Conservation (phyloP, 306 rosid genomes). For the Medicago arabica region DNA sequence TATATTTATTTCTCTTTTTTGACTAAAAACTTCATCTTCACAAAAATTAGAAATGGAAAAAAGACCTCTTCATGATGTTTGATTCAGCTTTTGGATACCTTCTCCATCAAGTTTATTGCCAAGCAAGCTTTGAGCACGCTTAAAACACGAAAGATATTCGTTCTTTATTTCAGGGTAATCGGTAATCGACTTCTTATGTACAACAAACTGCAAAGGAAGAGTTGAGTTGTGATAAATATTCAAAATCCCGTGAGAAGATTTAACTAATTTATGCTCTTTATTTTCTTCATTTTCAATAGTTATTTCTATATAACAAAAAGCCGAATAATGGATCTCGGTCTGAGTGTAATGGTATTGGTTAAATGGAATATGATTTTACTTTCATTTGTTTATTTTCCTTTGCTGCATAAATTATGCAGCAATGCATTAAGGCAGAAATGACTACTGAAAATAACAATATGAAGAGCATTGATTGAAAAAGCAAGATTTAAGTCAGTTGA, state of each 20-base stretch:
- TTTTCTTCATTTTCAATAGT: neutral
- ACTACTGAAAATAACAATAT: neutral
- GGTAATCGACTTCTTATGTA: constrained; percentile 47
- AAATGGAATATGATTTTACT: too few relatives aligned
- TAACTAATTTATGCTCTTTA: neutral
- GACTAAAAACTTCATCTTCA: constrained; percentile 44
- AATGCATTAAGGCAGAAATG: too few relatives aligned
- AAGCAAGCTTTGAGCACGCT: constrained; percentile 61
- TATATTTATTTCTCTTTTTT: constrained; percentile 22
- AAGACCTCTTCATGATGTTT: constrained; percentile 47
- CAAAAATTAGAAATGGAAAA: neutral
- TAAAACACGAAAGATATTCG: constrained; percentile 72
- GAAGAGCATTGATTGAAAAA: neutral
- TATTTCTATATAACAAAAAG: neutral
- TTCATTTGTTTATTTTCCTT: too few relatives aligned
- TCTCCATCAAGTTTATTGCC: constrained; percentile 32
- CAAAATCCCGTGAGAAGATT: neutral
- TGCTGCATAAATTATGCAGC: too few relatives aligned
- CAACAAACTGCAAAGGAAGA: constrained; percentile 65
- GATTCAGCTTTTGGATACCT: constrained; percentile 50
- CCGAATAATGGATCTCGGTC: too few relatives aligned
- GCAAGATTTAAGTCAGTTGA: neutral
- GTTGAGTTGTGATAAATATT: neutral
- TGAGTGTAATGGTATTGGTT: too few relatives aligned
- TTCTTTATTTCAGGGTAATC: constrained; percentile 68